phyloP scores from a whole-genome alignment of 1,284 basidiomycete species.

The Irpex rosettiformis region DNA sequence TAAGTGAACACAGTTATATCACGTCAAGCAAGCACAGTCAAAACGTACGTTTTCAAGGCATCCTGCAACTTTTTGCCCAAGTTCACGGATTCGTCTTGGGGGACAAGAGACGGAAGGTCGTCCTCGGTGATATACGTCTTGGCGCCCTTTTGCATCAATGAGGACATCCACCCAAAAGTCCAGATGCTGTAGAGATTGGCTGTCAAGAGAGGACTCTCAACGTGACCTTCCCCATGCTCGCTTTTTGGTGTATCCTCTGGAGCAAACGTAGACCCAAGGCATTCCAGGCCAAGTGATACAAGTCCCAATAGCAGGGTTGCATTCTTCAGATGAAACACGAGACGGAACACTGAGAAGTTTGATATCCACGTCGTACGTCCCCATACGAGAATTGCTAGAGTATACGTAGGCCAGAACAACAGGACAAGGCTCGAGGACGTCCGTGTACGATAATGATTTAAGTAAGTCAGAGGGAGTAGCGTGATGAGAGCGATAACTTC shows the following conservation, averaged over 20 bases:
- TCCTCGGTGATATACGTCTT: constrained; percentile 67
- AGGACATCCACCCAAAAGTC: constrained; percentile 80
- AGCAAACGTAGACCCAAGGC: constrained; percentile 62
- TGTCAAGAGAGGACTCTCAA: constrained; percentile 71
- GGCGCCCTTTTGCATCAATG: constrained; percentile 70
- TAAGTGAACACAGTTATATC: neutral
- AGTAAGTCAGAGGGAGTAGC: constrained; percentile 47
- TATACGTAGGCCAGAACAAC: constrained; percentile 81
- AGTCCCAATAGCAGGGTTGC: constrained; percentile 47
- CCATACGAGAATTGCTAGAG: constrained; percentile 52
- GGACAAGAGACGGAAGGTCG: constrained; percentile 68
- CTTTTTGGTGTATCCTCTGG: constrained; percentile 32
- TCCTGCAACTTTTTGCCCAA: constrained; percentile 64
- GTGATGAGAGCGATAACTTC: constrained; percentile 50
- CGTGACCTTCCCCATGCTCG: constrained; percentile 35
- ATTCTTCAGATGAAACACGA: constrained; percentile 47
- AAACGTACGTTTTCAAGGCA: constrained; percentile 60
- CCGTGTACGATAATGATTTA: constrained; percentile 78
- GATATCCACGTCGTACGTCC: constrained; percentile 52
- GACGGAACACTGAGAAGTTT: constrained; percentile 26
- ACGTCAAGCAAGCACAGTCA: constrained; percentile 1
- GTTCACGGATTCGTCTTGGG: constrained; percentile 69
- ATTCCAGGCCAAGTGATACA: constrained; percentile 67
- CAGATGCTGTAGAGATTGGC: constrained; percentile 84
- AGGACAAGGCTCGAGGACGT: constrained; percentile 77